Evolutionary conservation across 441 rosid genomes (phyloP).

Genomic region (Corymbia citriodora): DNA sequence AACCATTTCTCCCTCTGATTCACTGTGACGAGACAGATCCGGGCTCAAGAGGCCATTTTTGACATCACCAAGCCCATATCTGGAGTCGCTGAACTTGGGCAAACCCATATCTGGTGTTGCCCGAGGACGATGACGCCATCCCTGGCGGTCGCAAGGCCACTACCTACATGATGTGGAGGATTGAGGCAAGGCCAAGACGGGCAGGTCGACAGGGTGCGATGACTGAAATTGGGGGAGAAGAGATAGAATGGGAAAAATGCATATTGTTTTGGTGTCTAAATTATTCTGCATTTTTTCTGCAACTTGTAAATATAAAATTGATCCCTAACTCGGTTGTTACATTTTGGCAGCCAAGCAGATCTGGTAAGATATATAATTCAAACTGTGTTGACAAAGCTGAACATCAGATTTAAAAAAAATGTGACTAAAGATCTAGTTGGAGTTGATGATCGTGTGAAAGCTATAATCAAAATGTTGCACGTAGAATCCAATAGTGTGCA

Average conservation of each 20-base stretch:
- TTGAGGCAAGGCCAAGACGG: neutral
- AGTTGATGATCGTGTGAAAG: neutral
- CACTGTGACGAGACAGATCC: neutral
- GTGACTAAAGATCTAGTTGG: neutral
- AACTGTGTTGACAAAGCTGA: neutral
- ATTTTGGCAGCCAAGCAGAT: neutral
- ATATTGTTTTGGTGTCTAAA: neutral
- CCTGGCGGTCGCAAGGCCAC: neutral
- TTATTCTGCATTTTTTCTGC: neutral
- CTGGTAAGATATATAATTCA: fast-evolving
- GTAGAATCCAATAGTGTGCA: fast-evolving
- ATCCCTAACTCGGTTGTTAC: neutral
- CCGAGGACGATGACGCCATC: neutral
- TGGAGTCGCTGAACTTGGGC: neutral
- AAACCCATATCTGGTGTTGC: neutral
- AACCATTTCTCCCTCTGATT: neutral
- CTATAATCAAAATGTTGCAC: fast-evolving
- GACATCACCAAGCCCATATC: fast-evolving
- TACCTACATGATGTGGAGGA: neutral
- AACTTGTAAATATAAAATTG: neutral
- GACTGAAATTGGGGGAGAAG: neutral
- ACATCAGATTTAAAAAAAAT: fast-evolving
- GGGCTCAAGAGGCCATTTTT: neutral
- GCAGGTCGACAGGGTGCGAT: neutral
- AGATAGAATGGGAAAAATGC: neutral